Base-by-base conservation (phyloP, 345 rosid genomes). In the Hevea brasiliensis region DNA sequence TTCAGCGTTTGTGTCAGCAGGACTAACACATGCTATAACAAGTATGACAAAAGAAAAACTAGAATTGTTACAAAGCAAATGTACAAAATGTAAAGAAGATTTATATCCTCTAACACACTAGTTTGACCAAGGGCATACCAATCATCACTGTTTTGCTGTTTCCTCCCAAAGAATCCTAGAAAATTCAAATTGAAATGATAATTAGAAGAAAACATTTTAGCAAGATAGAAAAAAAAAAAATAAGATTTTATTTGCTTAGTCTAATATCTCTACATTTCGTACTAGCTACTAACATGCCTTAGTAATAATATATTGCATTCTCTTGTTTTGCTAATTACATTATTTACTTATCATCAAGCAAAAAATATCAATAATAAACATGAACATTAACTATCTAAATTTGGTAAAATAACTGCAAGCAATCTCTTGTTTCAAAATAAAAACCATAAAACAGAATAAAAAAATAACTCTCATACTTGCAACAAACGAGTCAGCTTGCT, bases 121-220 rank as follows among this genome's bases (percentile, higher is more conserved):
- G 63, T 6, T 20, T 24, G 10, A 58, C 72, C 47, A 61, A 69
- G 42, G 18, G 11, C 88, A 63, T 91, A 96, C 99, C 99, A 73
- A 96, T 92, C 99, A 96, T 96, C 82, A 93, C 84, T 11, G 99
- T 96, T 82, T 93, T 96, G 85, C 98, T 96, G 84, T 96, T 96
- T 76, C 98, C 99, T 68, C 99, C 98, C 21, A 96, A 85, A 13
- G 99, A 95, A 81, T 95, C 99, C 99, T 95, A 71, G 50, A 72
- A 70, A 67, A 71, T 73, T 73, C n/a, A 77, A 76, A 74, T 70
- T 44, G 6, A 42, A 55, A 48, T 14, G 4, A 57, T 24, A 71
- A 70, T 26, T 15, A 69, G 58, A 41, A 13, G 66, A 44, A 40
- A 32, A 29, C n/a, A 20, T 48, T 59, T 14, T 6, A 68, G 8